Base-by-base conservation (phyloP, 495 filamentous ascomycete species). In the Corynascus novoguineensis region DNA sequence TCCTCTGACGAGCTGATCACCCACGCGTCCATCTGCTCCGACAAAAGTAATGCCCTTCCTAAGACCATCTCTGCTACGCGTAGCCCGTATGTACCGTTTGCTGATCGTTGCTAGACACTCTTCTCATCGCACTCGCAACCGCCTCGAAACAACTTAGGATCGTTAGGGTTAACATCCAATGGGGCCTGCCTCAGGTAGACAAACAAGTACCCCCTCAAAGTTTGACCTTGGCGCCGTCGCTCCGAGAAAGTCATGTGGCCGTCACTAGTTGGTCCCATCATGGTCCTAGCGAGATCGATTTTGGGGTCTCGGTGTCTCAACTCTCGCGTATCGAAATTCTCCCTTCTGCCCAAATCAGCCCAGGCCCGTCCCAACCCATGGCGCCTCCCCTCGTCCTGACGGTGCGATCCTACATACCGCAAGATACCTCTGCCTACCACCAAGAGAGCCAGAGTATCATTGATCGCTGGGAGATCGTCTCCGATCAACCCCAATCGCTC, bases 11-110 rank as follows among this genome's bases (percentile, higher is more conserved):
- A 89, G 47, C 62, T 88, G 15, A 76, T 95, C 32, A 90, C 89
- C 4, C 90, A 96, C 72, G 89, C 90, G 3, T 80, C 90, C 14
- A 74, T 93, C 54, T 85, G 85, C 56, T 81, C 85, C 11, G 88
- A 92, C 41, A 86, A 78, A 70, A 78, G 83, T 87, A 73, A 59
- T 29, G 14, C 42, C 24, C 14, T 46, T 24, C 42, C 69, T 52
- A 22, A 15, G 41, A 32, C 40, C 31, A 11, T 21, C 53, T 50
- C 47, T 15, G 12, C 46, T 34, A 4, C 34, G 45, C 50, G 4
- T 19, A n/a, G n/a, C 22, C 22, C 9, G 49, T 28, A n/a, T 32
- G 28, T 22, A 0, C 19, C 10, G 11, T 28, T 17, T 40, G 27
- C 41, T 62, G 24, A 61, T 25, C 21, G 6, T 17, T 15, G 9